Conservation (phyloP, 306 rosid species). For the Trifolium pratense region DNA sequence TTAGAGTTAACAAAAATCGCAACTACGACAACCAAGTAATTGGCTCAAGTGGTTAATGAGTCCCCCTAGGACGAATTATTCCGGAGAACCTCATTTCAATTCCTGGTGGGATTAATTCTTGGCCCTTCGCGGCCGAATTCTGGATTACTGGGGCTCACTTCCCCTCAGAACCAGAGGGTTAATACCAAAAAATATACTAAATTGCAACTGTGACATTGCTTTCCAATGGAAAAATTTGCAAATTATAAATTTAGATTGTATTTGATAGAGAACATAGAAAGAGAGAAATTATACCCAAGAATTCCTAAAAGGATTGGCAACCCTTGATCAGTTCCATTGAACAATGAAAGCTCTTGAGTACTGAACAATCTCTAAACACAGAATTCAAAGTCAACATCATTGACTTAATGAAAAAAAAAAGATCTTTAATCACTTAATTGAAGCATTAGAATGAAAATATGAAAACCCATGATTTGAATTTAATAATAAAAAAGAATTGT, state of each 20-base stretch:
- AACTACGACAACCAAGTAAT: not conserved
- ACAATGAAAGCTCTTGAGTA: slow-evolving; percentile 72
- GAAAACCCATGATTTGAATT: not conserved
- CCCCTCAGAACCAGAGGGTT: too few relatives aligned
- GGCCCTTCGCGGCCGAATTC: too few relatives aligned
- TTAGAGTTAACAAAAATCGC: slow-evolving; percentile 23
- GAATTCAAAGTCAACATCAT: slow-evolving; percentile 39
- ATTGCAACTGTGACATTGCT: slow-evolving; percentile 12
- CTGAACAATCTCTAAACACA: slow-evolving; percentile 71
- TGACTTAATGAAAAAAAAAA: slow-evolving; percentile 29
- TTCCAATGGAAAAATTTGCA: not conserved
- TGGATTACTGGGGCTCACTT: too few relatives aligned
- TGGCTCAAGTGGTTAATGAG: too few relatives aligned
- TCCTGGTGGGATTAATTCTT: too few relatives aligned
- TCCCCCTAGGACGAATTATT: too few relatives aligned
- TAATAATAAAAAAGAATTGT: too few relatives aligned
- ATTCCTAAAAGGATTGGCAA: slow-evolving; percentile 84
- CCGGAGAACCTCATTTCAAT: too few relatives aligned
- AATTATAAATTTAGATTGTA: not conserved
- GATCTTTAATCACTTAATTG: slow-evolving; percentile 3
- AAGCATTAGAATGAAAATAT: not conserved
- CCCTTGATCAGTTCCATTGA: slow-evolving; percentile 77
- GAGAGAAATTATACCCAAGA: slow-evolving; percentile 65
- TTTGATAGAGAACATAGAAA: not conserved
- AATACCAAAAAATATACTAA: not conserved